phyloP scores from a whole-genome alignment of 2,329 filamentous ascomycete species.

The Thermothelomyces thermophilus region DNA sequence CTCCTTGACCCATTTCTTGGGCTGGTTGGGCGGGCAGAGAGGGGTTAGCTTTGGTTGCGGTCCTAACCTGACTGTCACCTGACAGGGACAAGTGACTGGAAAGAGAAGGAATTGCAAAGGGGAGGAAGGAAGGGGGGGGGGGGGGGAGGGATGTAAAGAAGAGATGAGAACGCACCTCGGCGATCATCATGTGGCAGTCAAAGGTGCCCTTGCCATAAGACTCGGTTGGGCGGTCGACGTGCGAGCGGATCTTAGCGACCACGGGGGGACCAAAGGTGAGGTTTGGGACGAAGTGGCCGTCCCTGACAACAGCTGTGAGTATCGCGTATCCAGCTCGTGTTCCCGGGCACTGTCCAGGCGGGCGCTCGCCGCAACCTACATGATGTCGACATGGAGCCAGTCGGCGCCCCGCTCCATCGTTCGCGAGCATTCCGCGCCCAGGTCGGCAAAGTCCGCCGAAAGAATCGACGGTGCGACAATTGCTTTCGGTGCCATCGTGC shows the following conservation, averaged over 20 bases:
- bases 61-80: too few species aligned
- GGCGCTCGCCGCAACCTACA: conserved; percentile 38
- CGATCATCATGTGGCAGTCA: conserved; percentile 99
- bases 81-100: too few species aligned
- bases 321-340: background rate
- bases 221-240: conserved; percentile 68
- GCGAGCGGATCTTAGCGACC: conserved; percentile 83
- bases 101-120: too few species aligned
- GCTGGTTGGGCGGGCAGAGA: conserved; percentile 48
- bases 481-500: conserved; percentile 74
- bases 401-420: conserved; percentile 85
- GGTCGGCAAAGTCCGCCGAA: conserved; percentile 86
- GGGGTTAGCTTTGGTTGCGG: too few species aligned
- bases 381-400: conserved; percentile 94
- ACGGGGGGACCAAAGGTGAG: conserved; percentile 95
- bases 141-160: too few species aligned
- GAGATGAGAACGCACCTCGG: conserved; percentile 58
- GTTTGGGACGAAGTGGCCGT: conserved; percentile 98
- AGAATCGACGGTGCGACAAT: conserved; percentile 99
- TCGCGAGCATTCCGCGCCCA: conserved; percentile 77
- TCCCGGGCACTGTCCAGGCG: background rate
- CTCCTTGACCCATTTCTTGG: conserved; percentile 95
- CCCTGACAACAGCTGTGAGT: conserved; percentile 49
- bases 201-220: conserved; percentile 81
- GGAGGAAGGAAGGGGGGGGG: too few species aligned